These are phyloP conservation scores for Plasmodium fragile DNA, from an alignment of 169 alveolate species.

Conservation along the genomic window DNA sequence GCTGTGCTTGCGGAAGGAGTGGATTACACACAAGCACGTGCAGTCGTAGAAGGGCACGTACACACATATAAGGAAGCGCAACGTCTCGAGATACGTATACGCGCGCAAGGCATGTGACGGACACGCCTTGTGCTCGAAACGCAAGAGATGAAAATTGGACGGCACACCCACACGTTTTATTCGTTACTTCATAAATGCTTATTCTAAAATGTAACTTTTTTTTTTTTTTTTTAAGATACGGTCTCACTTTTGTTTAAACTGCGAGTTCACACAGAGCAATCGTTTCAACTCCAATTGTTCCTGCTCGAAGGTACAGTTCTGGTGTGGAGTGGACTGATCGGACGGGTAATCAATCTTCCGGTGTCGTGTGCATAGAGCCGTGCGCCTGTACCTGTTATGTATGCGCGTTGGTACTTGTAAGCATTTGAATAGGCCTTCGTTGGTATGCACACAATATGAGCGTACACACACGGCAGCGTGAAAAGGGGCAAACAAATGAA, in stretches of 20 bases:
- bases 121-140: neutral
- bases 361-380: neutral
- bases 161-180: neutral
- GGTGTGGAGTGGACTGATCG: neutral
- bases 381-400: neutral
- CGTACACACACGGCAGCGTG: neutral
- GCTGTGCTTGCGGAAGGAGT: neutral
- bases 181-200: neutral
- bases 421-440: neutral
- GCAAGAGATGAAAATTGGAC: neutral
- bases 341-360: neutral
- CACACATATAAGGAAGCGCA: neutral
- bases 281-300: neutral
- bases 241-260: conserved; percentile 1
- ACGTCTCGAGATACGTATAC: neutral
- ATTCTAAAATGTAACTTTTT: neutral
- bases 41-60: neutral
- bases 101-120: neutral
- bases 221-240: neutral
- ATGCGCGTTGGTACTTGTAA: conserved; percentile 2
- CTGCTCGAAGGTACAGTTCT: neutral
- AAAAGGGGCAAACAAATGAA: neutral
- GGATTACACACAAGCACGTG: neutral
- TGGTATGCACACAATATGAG: neutral
- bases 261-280: neutral